Evolutionary conservation across 2,329 filamentous ascomycete genomes (phyloP).

Genomic region (Sporothrix sp.): DNA sequence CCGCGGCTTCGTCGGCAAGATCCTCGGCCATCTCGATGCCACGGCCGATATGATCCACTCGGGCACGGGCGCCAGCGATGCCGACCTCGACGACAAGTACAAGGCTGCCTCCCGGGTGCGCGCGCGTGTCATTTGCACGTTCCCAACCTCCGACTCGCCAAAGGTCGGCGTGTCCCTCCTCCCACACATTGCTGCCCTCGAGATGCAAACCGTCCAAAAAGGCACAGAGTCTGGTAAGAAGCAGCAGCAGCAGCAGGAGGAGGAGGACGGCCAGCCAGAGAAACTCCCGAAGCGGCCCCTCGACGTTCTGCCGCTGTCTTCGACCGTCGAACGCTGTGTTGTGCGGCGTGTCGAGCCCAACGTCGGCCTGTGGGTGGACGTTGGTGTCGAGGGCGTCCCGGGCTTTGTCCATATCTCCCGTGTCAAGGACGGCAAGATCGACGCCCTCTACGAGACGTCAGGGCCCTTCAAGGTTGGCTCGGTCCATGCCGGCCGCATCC

Average conservation of each 20-base stretch:
- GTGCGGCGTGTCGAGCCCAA: constrained; percentile 71
- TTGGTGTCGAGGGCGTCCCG: constrained; percentile 57
- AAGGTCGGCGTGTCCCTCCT: constrained; percentile 84
- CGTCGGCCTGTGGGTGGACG: constrained; percentile 70
- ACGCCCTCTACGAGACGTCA: constrained; percentile 64
- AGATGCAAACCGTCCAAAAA: neutral
- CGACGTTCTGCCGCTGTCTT: constrained; percentile 58
- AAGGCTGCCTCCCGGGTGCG: constrained; percentile 77
- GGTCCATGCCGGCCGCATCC: constrained; percentile 67
- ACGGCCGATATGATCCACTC: constrained; percentile 89
- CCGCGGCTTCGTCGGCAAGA: constrained; percentile 75
- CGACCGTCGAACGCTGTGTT: constrained; percentile 65
- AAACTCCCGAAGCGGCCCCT: constrained; percentile 40
- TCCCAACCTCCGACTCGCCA: constrained; percentile 65
- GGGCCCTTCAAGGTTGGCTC: constrained; percentile 73
- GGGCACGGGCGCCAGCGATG: constrained; percentile 58
- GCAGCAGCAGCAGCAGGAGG: constrained; percentile 16
- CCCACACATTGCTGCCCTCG: constrained; percentile 66
- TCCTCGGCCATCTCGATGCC: constrained; percentile 83
- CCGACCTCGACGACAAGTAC: constrained; percentile 66
- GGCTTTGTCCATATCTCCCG: constrained; percentile 93
- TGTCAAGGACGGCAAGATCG: constrained; percentile 81
- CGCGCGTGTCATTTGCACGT: constrained; percentile 79
- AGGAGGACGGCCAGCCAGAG: neutral
- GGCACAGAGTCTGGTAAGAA: neutral